These are phyloP conservation scores for Fusarium solani-melongenae DNA, from an alignment of 2,329 filamentous ascomycete species.

Conservation along the genomic window DNA sequence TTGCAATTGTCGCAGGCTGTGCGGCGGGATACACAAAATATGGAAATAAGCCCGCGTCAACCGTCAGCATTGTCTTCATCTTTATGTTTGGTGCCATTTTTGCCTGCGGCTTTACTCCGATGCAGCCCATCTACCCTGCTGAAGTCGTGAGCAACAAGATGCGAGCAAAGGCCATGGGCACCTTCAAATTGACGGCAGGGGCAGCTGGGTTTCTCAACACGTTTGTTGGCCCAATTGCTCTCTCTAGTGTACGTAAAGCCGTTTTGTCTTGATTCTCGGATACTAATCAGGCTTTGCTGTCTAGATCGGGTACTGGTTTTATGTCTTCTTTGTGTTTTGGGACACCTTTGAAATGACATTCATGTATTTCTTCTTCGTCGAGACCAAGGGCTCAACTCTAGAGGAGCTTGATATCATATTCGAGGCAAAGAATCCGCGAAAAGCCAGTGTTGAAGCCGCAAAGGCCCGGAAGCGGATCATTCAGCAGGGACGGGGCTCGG, in stretches of 20 bases:
- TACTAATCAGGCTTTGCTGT: background rate
- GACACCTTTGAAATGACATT: slow-evolving; percentile 17
- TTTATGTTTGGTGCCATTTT: slow-evolving; percentile 53
- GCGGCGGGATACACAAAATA: slow-evolving; percentile 49
- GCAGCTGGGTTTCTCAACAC: slow-evolving; percentile 27
- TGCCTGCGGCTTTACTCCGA: slow-evolving; percentile 50
- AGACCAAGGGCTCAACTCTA: slow-evolving; percentile 15
- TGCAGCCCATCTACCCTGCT: slow-evolving; percentile 48
- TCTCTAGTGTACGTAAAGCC: slow-evolving; percentile 17
- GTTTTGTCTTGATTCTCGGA: background rate
- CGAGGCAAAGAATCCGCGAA: slow-evolving; percentile 16
- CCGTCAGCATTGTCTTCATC: slow-evolving; percentile 52
- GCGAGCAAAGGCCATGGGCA: slow-evolving; percentile 29
- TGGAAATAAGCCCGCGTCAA: slow-evolving; percentile 46
- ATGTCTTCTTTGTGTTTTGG: slow-evolving; percentile 20
- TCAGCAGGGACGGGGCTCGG: background rate
- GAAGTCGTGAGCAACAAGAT: slow-evolving; percentile 28
- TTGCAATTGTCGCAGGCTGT: slow-evolving; percentile 51
- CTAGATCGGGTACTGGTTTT: slow-evolving; percentile 22
- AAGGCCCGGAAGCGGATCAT: slow-evolving; percentile 12
- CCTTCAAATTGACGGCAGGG: slow-evolving; percentile 19
- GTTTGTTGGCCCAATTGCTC: slow-evolving; percentile 29
- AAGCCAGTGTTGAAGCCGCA: slow-evolving; percentile 15
- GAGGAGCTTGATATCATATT: slow-evolving; percentile 17
- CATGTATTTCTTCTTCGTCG: slow-evolving; percentile 18